These are phyloP conservation scores for Penicillium silybi DNA, from an alignment of 495 filamentous ascomycete genomes.

Conservation along the genomic window DNA sequence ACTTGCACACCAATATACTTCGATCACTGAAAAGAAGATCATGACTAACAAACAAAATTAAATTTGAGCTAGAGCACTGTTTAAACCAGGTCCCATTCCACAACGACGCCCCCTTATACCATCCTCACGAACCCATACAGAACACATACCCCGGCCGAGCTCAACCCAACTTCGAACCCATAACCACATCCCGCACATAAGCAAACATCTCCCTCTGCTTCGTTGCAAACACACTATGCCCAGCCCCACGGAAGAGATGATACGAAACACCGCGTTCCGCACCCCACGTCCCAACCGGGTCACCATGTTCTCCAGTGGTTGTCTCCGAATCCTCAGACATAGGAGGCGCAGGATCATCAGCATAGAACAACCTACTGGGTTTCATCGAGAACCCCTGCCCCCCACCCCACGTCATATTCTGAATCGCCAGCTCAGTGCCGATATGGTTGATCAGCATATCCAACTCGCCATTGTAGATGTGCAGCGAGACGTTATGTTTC, in stretches of 20 bases:
- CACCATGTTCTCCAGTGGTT: no score
- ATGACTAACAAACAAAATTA: background rate
- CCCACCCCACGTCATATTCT: slow-evolving; percentile 41
- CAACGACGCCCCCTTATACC: background rate
- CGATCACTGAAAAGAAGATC: background rate
- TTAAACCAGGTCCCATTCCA: background rate
- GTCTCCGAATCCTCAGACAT: no score
- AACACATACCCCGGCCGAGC: background rate
- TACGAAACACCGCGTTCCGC: slow-evolving; percentile 34
- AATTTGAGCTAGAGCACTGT: background rate
- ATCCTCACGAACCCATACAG: background rate
- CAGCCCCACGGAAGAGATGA: slow-evolving; percentile 32
- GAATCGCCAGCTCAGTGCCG: slow-evolving; percentile 34
- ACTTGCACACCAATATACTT: background rate
- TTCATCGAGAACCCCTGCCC: slow-evolving; percentile 26
- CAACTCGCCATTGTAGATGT: slow-evolving; percentile 38
- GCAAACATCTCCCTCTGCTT: slow-evolving; percentile 39
- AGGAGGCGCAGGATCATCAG: slow-evolving; percentile 26
- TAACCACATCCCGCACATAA: slow-evolving; percentile 36
- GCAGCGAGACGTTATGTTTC: slow-evolving; percentile 30
- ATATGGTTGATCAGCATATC: slow-evolving; percentile 42
- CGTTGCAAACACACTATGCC: slow-evolving; percentile 33
- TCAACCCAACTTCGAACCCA: slow-evolving; percentile 6
- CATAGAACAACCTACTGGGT: slow-evolving; percentile 19
- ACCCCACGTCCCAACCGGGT: slow-evolving; percentile 24